Base-by-base conservation (phyloP, 192 early-diverging fungal genomes). In the Coemansia sp. region DNA sequence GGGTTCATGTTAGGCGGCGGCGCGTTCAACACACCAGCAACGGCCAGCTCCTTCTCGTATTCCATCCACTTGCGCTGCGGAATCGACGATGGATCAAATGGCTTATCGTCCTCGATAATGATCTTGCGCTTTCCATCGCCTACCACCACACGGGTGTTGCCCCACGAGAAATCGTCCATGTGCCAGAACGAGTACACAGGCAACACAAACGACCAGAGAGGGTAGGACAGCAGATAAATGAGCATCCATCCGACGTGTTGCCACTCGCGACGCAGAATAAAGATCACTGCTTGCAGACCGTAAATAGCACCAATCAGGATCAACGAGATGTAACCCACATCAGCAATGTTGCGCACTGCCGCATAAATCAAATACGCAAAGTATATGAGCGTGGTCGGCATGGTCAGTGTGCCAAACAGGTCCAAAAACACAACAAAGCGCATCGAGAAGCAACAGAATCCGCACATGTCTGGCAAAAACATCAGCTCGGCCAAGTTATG, bases 181-280 rank as follows among this genome's bases (percentile, higher is more conserved):
- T 34, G 31, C 31, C 31, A 34, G 31, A 34, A 34, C 31, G 31
- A 34, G 70, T 98, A 98, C 28, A 98, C 68, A 0, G 96, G 96
- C 38, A 98, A 85, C 61, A 92, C 88, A 58, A 94, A 92, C 7
- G 89, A 90, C 70, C 92, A 98, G 12, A 97, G 73, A 5, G 96
- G 95, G 52, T 93, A 91, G 3, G 91, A 90, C 0, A 95, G 60
- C 18, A 98, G 76, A 72, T 98, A 98, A 44, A 92, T 89, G 20
- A 89, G 64, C 90, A 92, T 92, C 90, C 90, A 90, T 8, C 89
- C 89, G 46, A 91, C 79, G 56, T 91, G 87, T 60, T 89, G 88
- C 88, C 88, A 89, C 64, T 91, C 84, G 38, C 89, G 73, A 58
- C 88, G 88, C 37, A 92, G 47, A 15, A 93, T 59, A 66, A 93